Percentiles rank a stretch among this genome's conserved stretches.
phyloP scores from a whole-genome alignment of 2,329 filamentous ascomycete genomes.

The Penicillium sp. region DNA sequence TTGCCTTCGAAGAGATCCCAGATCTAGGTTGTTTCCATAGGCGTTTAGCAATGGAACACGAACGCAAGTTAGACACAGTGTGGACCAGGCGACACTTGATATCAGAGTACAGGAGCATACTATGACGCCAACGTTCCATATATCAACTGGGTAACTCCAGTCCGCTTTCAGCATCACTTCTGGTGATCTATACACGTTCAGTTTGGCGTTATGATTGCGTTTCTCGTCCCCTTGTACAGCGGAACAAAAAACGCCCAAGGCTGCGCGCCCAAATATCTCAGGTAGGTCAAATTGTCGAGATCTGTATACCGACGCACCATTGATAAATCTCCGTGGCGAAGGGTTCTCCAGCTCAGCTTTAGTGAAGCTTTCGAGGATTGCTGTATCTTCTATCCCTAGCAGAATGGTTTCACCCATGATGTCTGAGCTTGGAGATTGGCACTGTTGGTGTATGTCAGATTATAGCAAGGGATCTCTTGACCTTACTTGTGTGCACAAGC shows the following conservation, averaged over 20 bases:
- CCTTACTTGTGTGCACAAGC: constrained; percentile 51
- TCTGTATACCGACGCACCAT: constrained; percentile 39
- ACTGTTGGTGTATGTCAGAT: neutral
- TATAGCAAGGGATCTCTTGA: neutral
- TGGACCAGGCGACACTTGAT: neutral
- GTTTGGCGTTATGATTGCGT: constrained; percentile 51
- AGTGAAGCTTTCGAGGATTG: constrained; percentile 43
- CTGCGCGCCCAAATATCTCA: constrained; percentile 35
- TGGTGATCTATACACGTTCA: constrained; percentile 38
- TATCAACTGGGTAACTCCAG: constrained; percentile 55
- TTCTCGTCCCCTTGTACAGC: constrained; percentile 43
- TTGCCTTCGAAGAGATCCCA: constrained; percentile 56
- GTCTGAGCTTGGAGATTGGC: constrained; percentile 31
- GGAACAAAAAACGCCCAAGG: constrained; percentile 47
- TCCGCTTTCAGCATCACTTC: constrained; percentile 53
- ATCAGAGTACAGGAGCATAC: constrained; percentile 37
- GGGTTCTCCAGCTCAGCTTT: constrained; percentile 41
- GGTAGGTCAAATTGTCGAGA: constrained; percentile 42
- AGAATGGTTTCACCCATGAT: constrained; percentile 53
- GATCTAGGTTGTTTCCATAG: constrained; percentile 35
- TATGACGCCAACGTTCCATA: constrained; percentile 58
- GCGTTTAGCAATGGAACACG: constrained; percentile 4
- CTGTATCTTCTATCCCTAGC: constrained; percentile 40
- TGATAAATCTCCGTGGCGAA: constrained; percentile 43
- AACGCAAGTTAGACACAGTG: neutral